Evolutionary conservation across 148 eudicot species (phyloP).

Genomic region (Diospyros lotus): DNA sequence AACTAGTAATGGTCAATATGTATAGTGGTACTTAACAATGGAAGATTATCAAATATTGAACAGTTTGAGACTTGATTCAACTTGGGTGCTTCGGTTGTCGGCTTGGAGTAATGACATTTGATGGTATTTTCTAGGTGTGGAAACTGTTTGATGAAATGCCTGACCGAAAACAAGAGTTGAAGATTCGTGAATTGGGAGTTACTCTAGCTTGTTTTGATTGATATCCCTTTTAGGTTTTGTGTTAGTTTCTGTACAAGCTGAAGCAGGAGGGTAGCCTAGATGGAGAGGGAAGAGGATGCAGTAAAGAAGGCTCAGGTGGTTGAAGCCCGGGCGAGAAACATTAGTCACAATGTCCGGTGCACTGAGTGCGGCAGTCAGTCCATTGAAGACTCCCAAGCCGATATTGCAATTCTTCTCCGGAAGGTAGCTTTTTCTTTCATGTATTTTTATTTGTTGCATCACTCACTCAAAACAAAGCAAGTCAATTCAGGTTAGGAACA

Average conservation of each 20-base stretch:
- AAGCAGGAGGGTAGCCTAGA: neutral
- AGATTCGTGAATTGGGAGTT: neutral
- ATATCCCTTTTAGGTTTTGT: neutral
- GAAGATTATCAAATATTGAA: too few relatives aligned
- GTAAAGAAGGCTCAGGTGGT: slow-evolving; percentile 54
- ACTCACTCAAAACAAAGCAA: too few relatives aligned
- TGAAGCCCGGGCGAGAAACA: slow-evolving; percentile 83
- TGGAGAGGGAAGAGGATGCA: slow-evolving; percentile 57
- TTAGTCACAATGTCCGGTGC: slow-evolving; percentile 93
- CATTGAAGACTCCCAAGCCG: slow-evolving; percentile 97
- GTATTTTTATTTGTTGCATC: too few relatives aligned
- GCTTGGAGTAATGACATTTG: neutral
- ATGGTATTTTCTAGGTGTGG: slow-evolving; percentile 4
- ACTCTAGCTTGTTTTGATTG: neutral
- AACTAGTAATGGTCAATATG: too few relatives aligned
- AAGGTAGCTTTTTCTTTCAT: slow-evolving; percentile 38
- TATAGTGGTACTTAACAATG: too few relatives aligned
- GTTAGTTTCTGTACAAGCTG: neutral
- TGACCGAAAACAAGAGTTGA: slow-evolving; percentile 7
- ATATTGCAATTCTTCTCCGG: slow-evolving; percentile 82
- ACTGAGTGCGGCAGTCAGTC: slow-evolving; percentile 98
- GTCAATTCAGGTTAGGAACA: too few relatives aligned
- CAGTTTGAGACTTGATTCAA: too few relatives aligned
- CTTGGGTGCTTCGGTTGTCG: neutral
- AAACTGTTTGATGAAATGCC: slow-evolving; percentile 34